Conservation (phyloP, 2,329 filamentous ascomycete species). For the Didymella segeticola region DNA sequence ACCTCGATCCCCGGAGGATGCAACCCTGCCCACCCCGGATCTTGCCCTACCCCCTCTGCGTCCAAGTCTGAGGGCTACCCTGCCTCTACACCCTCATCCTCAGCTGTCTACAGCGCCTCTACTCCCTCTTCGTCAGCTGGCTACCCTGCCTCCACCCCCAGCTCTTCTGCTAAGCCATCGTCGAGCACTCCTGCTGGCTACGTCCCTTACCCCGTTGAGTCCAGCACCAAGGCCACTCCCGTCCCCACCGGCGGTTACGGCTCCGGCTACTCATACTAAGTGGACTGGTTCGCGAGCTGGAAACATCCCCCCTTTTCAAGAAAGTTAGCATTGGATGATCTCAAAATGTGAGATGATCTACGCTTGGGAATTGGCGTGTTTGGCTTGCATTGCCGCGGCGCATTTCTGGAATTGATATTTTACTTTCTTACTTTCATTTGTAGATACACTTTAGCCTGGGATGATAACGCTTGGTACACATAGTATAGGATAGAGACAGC, state of each 20-base stretch:
- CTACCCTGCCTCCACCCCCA: conserved; percentile 9
- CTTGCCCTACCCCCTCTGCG: conserved; percentile 30
- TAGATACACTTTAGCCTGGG: conserved; percentile 17
- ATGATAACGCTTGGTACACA: conserved; percentile 8
- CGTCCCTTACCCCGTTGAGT: conserved; percentile 11
- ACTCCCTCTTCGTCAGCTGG: conserved; percentile 1
- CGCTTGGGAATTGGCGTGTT: conserved; percentile 12
- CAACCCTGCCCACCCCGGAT: conserved; percentile 14
- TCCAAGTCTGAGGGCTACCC: conserved; percentile 23
- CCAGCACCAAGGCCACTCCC: conserved; percentile 13
- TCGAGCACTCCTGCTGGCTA: conserved; percentile 9
- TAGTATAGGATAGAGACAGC: not conserved
- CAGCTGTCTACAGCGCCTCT: not conserved
- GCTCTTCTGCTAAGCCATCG: conserved; percentile 1
- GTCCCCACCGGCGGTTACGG: conserved; percentile 27
- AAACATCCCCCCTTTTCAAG: conserved; percentile 5
- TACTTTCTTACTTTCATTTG: conserved; percentile 19
- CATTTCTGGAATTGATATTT: conserved; percentile 17
- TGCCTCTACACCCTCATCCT: conserved; percentile 13
- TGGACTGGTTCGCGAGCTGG: not conserved
- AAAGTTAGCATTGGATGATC: conserved; percentile 9
- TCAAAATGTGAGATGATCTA: conserved; percentile 7
- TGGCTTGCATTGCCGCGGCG: conserved; percentile 35
- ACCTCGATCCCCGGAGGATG: not conserved
- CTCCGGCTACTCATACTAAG: conserved; percentile 28